Base-by-base conservation (phyloP, 148 eudicot species). In the Limonium bicolor region DNA sequence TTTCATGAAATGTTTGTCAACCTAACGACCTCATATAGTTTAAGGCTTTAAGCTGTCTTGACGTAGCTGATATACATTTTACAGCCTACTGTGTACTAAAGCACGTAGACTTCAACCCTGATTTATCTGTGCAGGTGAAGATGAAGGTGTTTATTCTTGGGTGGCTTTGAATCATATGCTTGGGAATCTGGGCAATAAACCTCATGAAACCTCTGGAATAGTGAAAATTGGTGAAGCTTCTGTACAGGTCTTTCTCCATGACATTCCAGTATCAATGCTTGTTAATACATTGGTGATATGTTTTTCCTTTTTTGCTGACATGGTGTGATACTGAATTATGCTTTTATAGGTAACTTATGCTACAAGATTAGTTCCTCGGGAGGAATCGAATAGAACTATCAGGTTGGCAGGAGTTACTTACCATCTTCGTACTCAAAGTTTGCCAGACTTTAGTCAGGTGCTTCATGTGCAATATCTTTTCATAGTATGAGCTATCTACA, bases 101-200 rank as follows among this genome's bases (percentile, higher is more conserved):
- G n/a, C n/a, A n/a, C n/a, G n/a, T n/a, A n/a, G n/a, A n/a, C n/a
- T n/a, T n/a, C n/a, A n/a, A n/a, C n/a, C 20, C 36, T 28, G 23
- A 21, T 15, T 2, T 17, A 24, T 43, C 18, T 43, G n/a, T n/a
- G 48, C 31, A 71, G 77, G 64, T 37, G 48, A 46, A 59, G 63
- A 71, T 22, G 69, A 66, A 51, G 69, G 58, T 51, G 27, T 67
- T 38, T 71, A 71, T 60, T 47, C 60, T 47, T 71, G 77, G 77
- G 38, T 67, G 57, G 77, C 72, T 51, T 57, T 59, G 27, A 71
- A 71, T 54, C 60, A 67, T 71, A 69, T 68, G 26, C 58, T 71
- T 37, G 77, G 77, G 52, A 62, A 46, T 53, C 37, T 71, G 34
- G 77, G 77, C 52, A 53, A 38, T 23, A 54, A 51, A 48, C 66